phyloP scores from a whole-genome alignment of 208 protist genomes.

The Trypanosoma avium region DNA sequence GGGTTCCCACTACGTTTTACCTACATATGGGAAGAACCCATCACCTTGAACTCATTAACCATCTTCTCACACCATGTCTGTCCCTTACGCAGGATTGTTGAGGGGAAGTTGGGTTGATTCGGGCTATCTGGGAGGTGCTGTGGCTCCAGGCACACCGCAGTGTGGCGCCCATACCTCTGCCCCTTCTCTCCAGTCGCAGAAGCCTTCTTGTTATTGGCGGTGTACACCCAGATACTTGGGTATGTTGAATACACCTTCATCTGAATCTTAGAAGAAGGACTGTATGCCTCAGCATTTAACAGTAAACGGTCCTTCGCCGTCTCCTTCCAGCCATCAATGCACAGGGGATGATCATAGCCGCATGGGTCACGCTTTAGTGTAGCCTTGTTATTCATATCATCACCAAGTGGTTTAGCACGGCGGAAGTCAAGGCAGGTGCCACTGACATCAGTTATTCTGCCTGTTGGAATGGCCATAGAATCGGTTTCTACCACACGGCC shows the following conservation, averaged over 20 bases:
- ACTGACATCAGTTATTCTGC: constrained; percentile 28
- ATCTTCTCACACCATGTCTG: constrained; percentile 46
- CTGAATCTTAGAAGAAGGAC: constrained; percentile 44
- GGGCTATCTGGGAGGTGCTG: constrained; percentile 47
- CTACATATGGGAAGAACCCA: neutral
- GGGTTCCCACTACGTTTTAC: neutral
- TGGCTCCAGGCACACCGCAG: constrained; percentile 41
- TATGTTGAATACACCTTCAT: constrained; percentile 68
- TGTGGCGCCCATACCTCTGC: constrained; percentile 51
- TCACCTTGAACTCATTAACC: constrained; percentile 52
- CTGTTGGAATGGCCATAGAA: constrained; percentile 40
- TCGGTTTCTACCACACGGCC: constrained; percentile 36
- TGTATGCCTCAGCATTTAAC: constrained; percentile 47
- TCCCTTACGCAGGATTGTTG: constrained; percentile 40
- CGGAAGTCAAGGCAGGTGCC: constrained; percentile 47
- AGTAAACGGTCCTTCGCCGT: constrained; percentile 29
- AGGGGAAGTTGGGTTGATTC: constrained; percentile 39
- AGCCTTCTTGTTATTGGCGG: constrained; percentile 54
- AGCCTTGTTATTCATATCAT: constrained; percentile 33
- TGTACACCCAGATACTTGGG: constrained; percentile 67
- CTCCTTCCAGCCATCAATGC: constrained; percentile 34
- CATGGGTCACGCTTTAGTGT: constrained; percentile 44
- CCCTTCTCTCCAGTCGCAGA: constrained; percentile 38
- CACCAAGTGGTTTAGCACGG: constrained; percentile 27
- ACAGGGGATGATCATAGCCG: constrained; percentile 61